Evolutionary conservation across 2,329 filamentous ascomycete genomes (phyloP), one percentile per base, ranked within the genome.

Genomic region (Achaetomium macrosporum): DNA sequence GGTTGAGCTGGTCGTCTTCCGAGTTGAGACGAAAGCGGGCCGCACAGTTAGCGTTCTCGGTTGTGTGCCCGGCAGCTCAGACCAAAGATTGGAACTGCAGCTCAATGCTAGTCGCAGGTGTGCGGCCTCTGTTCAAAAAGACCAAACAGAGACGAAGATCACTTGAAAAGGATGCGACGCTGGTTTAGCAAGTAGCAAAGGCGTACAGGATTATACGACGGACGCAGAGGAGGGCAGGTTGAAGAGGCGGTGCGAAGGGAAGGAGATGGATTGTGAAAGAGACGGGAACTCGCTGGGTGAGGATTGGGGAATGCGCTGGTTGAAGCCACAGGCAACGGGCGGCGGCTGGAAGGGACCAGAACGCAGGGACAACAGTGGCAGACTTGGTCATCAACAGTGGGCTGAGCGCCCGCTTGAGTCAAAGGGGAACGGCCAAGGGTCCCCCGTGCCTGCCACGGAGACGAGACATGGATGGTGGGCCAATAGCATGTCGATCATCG

Each of bases 321-420:
- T 51, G 61, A 61, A 62, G 58, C 50, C 47, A 53, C 54, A 46
- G 46, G 57, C 46, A 55, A 57, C 39, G 49, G 47, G 53, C 62
- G 58, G 62, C 39, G 49, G 47, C 53, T 63, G 58, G 62, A 64
- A 64, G 56, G 48, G 51, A 51, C 61, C 59, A 55, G 62, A 64
- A 59, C 56, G 57, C 52, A 51, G 47, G 17, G 39, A 55, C 49
- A 48, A 35, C 53, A 52, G 54, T 54, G 57, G 57, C 45, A 36
- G 46, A 15, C 11, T 17, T 41, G 54, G 57, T 58, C 57, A 54
- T 57, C 55, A 57, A 48, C 52, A 53, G 59, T 56, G 55, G 60
- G 56, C 60, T 62, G 56, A 58, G 57, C 47, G 47, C 57, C 55
- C 41, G 47, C 50, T 52, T 56, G 50, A 51, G 51, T 56, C 56